Conservation (phyloP, 805 yeast genomes). For the Soucietia sequanensis region DNA sequence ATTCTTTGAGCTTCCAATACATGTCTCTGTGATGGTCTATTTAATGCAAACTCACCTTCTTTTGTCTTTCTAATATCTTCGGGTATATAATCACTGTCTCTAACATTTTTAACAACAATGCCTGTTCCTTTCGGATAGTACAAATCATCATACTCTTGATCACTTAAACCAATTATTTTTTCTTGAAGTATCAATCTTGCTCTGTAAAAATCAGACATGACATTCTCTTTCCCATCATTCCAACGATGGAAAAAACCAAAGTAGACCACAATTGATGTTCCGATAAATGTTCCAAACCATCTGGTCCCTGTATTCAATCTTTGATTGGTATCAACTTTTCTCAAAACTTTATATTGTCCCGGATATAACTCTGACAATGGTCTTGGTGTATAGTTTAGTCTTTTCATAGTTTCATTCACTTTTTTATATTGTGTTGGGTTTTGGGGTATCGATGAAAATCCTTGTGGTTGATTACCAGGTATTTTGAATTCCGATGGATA, state of each 20-base stretch:
- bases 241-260: conserved; percentile 75
- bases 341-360: conserved; percentile 72
- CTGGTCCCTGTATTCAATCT: conserved; percentile 61
- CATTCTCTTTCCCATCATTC: conserved; percentile 82
- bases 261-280: conserved; percentile 50
- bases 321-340: conserved; percentile 52
- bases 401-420: conserved; percentile 71
- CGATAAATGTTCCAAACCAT: conserved; percentile 51
- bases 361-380: conserved; percentile 74
- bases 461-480: conserved; percentile 59
- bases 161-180: conserved; percentile 52
- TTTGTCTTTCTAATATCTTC: conserved; percentile 41
- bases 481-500: conserved; percentile 78
- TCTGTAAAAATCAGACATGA: conserved; percentile 67
- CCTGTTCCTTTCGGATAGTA: conserved; percentile 42
- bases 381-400: conserved; percentile 72
- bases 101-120: conserved; percentile 40
- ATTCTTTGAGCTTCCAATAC: conserved; percentile 71
- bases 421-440: conserved; percentile 66
- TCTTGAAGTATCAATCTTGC: conserved; percentile 58
- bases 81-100: conserved; percentile 43
- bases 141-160: conserved; percentile 64
- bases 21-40: conserved; percentile 70
- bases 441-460: conserved; percentile 58
- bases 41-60: conserved; percentile 51